Percentiles rank a stretch among this genome's conserved stretches.
phyloP scores from a whole-genome alignment of 2,329 filamentous ascomycete genomes.

The Epichloe sylvatica region DNA sequence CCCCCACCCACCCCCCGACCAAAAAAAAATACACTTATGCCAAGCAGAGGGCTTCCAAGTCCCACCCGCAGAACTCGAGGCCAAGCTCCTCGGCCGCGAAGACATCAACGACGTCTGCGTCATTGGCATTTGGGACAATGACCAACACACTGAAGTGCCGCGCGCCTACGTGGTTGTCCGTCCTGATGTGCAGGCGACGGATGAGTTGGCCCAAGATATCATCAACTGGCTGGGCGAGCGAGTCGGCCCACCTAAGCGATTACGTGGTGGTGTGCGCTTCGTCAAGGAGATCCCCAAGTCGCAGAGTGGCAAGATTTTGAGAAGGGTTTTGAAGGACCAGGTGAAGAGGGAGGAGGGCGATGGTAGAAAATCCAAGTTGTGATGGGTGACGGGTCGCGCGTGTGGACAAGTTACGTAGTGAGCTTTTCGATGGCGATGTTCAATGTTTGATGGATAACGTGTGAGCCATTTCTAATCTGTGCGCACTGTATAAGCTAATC shows the following conservation, averaged over 20 bases:
- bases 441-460: neutral
- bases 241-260: conserved; percentile 51
- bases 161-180: conserved; percentile 29
- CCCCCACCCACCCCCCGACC: too few relatives aligned
- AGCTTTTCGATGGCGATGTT: neutral
- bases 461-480: neutral
- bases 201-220: conserved; percentile 22
- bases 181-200: conserved; percentile 21
- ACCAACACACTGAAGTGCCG: conserved; percentile 53
- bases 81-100: conserved; percentile 28
- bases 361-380: conserved; percentile 20
- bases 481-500: too few relatives aligned
- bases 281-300: conserved; percentile 59
- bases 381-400: conserved; percentile 9
- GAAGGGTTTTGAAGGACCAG: conserved; percentile 34
- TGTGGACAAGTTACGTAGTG: neutral
- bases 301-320: conserved; percentile 36
- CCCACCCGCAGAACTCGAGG: conserved; percentile 51
- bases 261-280: conserved; percentile 59
- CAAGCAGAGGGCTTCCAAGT: conserved; percentile 50
- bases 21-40: conserved; percentile 23
- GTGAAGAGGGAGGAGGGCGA: conserved; percentile 22
- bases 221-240: conserved; percentile 33
- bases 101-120: conserved; percentile 47
- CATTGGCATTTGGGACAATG: conserved; percentile 43